Conservation (phyloP, 495 filamentous ascomycete species). For the Talaromyces stipitatus region DNA sequence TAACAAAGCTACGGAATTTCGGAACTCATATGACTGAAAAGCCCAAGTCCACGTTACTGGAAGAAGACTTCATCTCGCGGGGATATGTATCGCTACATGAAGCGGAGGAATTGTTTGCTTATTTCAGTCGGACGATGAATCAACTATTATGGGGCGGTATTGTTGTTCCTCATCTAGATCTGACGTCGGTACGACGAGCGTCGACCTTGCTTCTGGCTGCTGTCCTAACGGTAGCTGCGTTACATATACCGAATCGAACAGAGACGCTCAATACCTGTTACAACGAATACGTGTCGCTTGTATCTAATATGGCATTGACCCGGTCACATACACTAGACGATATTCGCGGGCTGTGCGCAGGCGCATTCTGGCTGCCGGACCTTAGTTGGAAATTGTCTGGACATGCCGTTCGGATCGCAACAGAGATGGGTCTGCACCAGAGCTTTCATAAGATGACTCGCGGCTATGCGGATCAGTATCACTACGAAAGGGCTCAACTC, state of each 20-base stretch:
- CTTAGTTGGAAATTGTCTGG: conserved; percentile 48
- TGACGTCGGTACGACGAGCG: conserved; percentile 40
- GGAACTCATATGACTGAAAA: conserved; percentile 37
- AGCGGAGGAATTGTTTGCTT: conserved; percentile 42
- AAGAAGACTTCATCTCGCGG: conserved; percentile 46
- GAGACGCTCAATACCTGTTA: conserved; percentile 44
- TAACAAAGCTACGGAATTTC: conserved; percentile 48
- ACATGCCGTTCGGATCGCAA: conserved; percentile 47
- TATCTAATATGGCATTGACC: conserved; percentile 44
- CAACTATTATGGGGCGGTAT: conserved; percentile 51
- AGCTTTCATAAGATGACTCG: conserved; percentile 42
- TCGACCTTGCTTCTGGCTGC: conserved; percentile 44
- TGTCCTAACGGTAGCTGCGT: conserved; percentile 44
- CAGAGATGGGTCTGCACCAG: conserved; percentile 44
- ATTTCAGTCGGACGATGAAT: conserved; percentile 47
- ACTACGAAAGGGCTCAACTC: conserved; percentile 39
- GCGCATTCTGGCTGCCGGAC: conserved; percentile 47
- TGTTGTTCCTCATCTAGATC: conserved; percentile 41
- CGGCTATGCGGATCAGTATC: conserved; percentile 40
- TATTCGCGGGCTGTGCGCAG: conserved; percentile 43
- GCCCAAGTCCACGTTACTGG: conserved; percentile 37
- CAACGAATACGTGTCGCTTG: conserved; percentile 42
- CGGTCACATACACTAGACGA: conserved; percentile 43
- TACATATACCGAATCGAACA: conserved; percentile 44
- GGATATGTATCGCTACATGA: conserved; percentile 41